A percentile compares a stretch with the other conserved stretches of the same genome.
Conservation (phyloP, 2,329 filamentous ascomycete genomes). For the Teratosphaeria zuluensis region DNA sequence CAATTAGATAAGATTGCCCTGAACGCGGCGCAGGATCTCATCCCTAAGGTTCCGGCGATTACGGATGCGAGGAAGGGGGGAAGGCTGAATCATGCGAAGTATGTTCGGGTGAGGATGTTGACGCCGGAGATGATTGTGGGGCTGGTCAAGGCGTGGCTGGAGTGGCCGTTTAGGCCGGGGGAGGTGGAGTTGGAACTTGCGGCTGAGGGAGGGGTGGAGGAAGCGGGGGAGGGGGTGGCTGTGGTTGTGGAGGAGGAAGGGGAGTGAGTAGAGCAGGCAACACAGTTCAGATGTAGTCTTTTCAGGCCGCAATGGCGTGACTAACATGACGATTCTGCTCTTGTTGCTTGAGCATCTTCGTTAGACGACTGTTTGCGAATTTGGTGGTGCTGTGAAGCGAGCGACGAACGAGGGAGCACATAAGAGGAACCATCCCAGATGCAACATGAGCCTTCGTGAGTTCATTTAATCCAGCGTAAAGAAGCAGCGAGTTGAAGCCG, state of each 20-base stretch:
- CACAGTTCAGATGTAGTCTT: too few relatives aligned
- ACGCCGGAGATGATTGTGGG: constrained; percentile 48
- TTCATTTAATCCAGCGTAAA: not conserved
- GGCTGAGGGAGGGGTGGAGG: not conserved
- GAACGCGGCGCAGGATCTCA: constrained; percentile 48
- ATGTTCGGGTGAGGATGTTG: constrained; percentile 40
- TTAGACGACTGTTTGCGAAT: too few relatives aligned
- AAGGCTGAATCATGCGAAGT: constrained; percentile 28
- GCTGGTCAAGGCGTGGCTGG: constrained; percentile 50
- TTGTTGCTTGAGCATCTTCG: too few relatives aligned
- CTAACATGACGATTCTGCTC: too few relatives aligned
- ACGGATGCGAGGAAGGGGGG: constrained; percentile 40
- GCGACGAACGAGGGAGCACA: too few relatives aligned
- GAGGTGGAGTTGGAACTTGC: constrained; percentile 12
- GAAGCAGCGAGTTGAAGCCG: not conserved
- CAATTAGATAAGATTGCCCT: constrained; percentile 46
- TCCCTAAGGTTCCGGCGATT: constrained; percentile 41
- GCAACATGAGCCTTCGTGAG: not conserved
- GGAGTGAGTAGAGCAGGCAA: not conserved
- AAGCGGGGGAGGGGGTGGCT: not conserved
- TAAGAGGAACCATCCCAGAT: too few relatives aligned
- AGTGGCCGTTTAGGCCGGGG: constrained; percentile 51
- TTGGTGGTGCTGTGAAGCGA: too few relatives aligned
- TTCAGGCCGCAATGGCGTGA: too few relatives aligned
- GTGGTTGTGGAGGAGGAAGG: not conserved